Evolutionary conservation across 2,329 filamentous ascomycete species (phyloP).

Genomic region (Stagonosporopsis vannaccii): DNA sequence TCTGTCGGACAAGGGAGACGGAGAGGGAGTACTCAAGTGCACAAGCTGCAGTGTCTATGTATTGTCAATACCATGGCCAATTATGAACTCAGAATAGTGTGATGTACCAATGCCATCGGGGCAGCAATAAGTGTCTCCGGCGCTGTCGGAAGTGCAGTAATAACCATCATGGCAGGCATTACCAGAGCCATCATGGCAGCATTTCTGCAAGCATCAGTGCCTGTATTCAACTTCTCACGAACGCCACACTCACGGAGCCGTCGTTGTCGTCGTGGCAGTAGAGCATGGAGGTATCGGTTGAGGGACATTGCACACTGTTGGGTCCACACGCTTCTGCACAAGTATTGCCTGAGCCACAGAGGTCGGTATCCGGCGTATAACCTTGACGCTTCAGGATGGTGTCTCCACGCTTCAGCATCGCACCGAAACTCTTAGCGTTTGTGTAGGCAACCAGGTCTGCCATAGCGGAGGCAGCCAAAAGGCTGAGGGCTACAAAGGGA

Average conservation of each 20-base stretch:
- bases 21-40: slow-evolving; percentile 59
- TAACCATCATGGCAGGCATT: slow-evolving; percentile 68
- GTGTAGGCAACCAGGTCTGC: slow-evolving; percentile 40
- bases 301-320: slow-evolving; percentile 59
- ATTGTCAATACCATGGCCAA: neutral
- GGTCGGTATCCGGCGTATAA: slow-evolving; percentile 58
- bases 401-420: slow-evolving; percentile 51
- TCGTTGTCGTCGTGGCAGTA: slow-evolving; percentile 66
- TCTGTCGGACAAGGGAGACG: slow-evolving; percentile 59
- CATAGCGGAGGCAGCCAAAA: slow-evolving; percentile 27
- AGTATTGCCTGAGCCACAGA: slow-evolving; percentile 60
- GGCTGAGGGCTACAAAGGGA: slow-evolving; percentile 30
- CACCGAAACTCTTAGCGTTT: slow-evolving; percentile 48
- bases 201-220: slow-evolving; percentile 44
- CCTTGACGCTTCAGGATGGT: slow-evolving; percentile 40
- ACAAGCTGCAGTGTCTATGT: slow-evolving; percentile 59
- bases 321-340: slow-evolving; percentile 65
- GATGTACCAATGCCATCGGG: slow-evolving; percentile 57
- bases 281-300: slow-evolving; percentile 52
- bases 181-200: slow-evolving; percentile 65
- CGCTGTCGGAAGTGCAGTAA: slow-evolving; percentile 66
- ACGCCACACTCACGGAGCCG: slow-evolving; percentile 47
- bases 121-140: slow-evolving; percentile 66
- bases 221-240: neutral
- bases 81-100: neutral